Evolutionary conservation across 2,329 filamentous ascomycete genomes (phyloP).

Genomic region (Xylaria sp.): DNA sequence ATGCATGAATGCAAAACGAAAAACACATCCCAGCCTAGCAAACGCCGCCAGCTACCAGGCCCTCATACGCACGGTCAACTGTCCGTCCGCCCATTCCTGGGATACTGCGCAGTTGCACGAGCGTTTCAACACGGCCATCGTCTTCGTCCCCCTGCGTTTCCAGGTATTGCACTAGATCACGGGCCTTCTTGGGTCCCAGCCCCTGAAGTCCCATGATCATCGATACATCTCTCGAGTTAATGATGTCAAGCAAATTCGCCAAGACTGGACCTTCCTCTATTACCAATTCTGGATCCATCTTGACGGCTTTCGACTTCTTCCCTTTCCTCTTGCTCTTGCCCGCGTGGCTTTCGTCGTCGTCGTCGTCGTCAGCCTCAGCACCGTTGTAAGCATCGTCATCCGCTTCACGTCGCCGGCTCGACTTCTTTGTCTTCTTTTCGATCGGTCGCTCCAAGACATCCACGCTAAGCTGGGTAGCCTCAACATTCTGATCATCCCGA

Average conservation of each 20-base stretch:
- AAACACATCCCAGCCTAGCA: constrained; percentile 14
- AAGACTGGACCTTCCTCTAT: constrained; percentile 47
- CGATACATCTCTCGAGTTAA: constrained; percentile 73
- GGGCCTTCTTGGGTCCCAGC: constrained; percentile 74
- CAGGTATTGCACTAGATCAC: constrained; percentile 63
- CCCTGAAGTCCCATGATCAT: constrained; percentile 71
- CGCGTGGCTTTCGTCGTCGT: constrained; percentile 41
- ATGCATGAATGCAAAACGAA: constrained; percentile 21
- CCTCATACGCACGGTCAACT: constrained; percentile 62
- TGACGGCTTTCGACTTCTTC: constrained; percentile 31
- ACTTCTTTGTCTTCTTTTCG: constrained; percentile 40
- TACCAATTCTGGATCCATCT: constrained; percentile 20
- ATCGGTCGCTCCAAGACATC: constrained; percentile 16
- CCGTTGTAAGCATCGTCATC: constrained; percentile 41
- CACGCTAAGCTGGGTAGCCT: constrained; percentile 12
- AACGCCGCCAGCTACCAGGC: constrained; percentile 43
- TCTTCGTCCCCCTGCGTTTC: constrained; percentile 50
- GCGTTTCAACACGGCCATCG: constrained; percentile 51
- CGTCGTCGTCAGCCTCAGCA: constrained; percentile 46
- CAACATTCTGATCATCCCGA: constrained; percentile 20
- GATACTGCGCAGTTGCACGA: constrained; percentile 58
- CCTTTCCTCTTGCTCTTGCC: constrained; percentile 30
- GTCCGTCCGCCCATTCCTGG: constrained; percentile 63
- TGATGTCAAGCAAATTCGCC: constrained; percentile 67
- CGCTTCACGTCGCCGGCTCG: constrained; percentile 33